A percentile compares a stretch with the other conserved stretches of the same genome.
These are phyloP conservation scores for Trichoderma reesei DNA, from an alignment of 495 filamentous ascomycete species.

Conservation along the genomic window DNA sequence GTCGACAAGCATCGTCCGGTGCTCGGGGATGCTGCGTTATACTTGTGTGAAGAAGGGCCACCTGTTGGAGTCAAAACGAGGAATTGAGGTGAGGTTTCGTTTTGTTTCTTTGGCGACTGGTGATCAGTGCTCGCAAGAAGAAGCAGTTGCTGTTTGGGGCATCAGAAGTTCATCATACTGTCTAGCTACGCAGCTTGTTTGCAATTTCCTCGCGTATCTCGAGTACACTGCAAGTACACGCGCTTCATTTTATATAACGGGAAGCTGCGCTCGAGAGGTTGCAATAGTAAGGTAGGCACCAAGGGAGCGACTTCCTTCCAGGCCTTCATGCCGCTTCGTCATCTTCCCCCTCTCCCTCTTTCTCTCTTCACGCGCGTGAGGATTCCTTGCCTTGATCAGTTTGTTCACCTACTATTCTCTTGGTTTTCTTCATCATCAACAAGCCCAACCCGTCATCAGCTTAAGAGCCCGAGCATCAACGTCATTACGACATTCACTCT, in stretches of 20 bases:
- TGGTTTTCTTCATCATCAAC: not conserved
- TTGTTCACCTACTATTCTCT: not conserved
- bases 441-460: not conserved
- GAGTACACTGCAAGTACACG: not conserved
- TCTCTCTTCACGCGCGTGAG: not conserved
- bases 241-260: not conserved
- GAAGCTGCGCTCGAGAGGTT: not conserved
- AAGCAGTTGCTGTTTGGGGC: not conserved
- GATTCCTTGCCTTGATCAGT: not conserved
- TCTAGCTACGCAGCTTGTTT: not conserved
- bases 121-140: no score
- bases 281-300: no score
- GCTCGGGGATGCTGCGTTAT: no score
- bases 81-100: no score
- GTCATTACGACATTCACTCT: not conserved
- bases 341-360: not conserved
- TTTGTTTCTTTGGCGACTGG: no score
- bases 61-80: no score
- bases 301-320: not conserved
- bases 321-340: not conserved
- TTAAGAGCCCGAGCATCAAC: not conserved
- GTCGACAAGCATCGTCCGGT: no score
- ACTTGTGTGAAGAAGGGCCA: no score
- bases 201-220: not conserved
- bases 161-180: no score